Percentiles rank a stretch among this genome's conserved stretches.
Conservation (phyloP, 1,284 basidiomycete genomes). For the Tetrapyrgos nigripes region DNA sequence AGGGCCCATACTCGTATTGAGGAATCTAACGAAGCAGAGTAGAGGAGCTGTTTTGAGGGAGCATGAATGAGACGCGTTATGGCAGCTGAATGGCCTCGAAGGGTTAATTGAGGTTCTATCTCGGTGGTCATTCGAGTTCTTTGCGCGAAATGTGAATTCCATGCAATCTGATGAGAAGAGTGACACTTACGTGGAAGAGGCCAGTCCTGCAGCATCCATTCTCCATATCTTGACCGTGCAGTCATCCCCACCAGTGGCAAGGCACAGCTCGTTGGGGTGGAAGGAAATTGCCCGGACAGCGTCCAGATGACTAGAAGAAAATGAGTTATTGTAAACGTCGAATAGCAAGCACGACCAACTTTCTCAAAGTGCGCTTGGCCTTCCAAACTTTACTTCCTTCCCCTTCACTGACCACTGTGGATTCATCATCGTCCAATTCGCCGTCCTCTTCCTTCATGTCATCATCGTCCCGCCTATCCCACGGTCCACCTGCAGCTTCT, state of each 20-base stretch:
- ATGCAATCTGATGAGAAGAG: constrained; percentile 17
- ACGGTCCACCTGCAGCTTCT: constrained; percentile 38
- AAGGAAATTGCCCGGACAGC: constrained; percentile 90
- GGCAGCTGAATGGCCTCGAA: constrained; percentile 92
- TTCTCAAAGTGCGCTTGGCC: constrained; percentile 83
- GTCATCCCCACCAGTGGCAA: constrained; percentile 95
- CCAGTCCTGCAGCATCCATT: constrained; percentile 74
- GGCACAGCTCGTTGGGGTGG: constrained; percentile 81
- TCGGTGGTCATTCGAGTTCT: constrained; percentile 76
- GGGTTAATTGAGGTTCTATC: constrained; percentile 89
- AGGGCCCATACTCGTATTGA: constrained; percentile 93
- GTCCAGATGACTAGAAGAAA: constrained; percentile 81
- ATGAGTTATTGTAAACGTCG: constrained; percentile 6
- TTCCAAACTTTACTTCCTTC: constrained; percentile 84
- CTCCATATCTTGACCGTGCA: constrained; percentile 97
- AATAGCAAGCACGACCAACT: constrained; percentile 61
- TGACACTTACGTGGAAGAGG: constrained; percentile 70
- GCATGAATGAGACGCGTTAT: constrained; percentile 92
- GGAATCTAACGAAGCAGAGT: constrained; percentile 93
- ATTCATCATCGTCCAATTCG: constrained; percentile 73
- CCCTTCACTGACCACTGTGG: constrained; percentile 66
- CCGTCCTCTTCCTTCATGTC: constrained; percentile 62
- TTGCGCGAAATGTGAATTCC: constrained; percentile 23
- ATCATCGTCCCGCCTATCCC: constrained; percentile 50
- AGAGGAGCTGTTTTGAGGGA: constrained; percentile 76